These are phyloP conservation scores for Colletotrichum siamense DNA, from an alignment of 2,329 filamentous ascomycete species.

Conservation along the genomic window DNA sequence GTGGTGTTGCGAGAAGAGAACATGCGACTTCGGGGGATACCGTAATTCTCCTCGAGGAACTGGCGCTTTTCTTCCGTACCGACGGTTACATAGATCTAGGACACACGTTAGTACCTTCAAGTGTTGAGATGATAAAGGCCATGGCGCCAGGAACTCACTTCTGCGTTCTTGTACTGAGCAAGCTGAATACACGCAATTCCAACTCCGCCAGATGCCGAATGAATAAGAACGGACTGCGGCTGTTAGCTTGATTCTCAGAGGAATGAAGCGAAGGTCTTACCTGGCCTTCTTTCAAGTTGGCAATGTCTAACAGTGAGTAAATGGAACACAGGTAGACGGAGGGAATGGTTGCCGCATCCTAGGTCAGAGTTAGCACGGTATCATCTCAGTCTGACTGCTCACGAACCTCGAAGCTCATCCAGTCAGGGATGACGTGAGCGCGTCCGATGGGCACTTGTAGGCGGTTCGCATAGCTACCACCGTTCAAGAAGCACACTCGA, in stretches of 20 bases:
- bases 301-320: slow-evolving; percentile 30
- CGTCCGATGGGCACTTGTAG: background rate
- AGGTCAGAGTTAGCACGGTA: background rate
- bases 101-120: background rate
- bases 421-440: background rate
- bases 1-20: slow-evolving; percentile 21
- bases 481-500: background rate
- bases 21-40: background rate
- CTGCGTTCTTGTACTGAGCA: background rate
- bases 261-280: background rate
- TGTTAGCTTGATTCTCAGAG: background rate
- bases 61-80: slow-evolving; percentile 29
- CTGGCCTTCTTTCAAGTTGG: slow-evolving; percentile 26
- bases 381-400: background rate
- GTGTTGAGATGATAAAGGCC: background rate
- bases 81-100: slow-evolving; percentile 30
- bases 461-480: background rate
- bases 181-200: background rate
- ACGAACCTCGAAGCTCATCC: background rate
- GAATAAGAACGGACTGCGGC: background rate
- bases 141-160: background rate
- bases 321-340: background rate
- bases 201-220: background rate
- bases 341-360: background rate
- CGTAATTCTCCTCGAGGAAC: background rate